Evolutionary conservation across 495 filamentous ascomycete genomes (phyloP), one percentile per base, ranked within the genome.

Genomic region (Aspergillus indologenus): DNA sequence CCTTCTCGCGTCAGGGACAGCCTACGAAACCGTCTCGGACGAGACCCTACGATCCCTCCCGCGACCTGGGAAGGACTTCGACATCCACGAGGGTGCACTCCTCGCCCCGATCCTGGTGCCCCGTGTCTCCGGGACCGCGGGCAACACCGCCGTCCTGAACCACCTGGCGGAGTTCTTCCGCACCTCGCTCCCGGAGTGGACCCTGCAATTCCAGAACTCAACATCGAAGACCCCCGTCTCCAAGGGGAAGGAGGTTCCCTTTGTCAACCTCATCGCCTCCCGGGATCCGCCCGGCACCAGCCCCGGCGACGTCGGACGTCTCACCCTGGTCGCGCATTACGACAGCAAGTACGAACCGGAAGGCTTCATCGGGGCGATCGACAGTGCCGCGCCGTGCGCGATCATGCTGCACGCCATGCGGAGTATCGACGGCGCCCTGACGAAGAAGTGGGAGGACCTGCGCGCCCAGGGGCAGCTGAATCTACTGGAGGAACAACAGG

Each of bases 271-370:
- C 43, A 87, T 97, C 51, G 85, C 90, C 29, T 86, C 85, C n/a
- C 86, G 92, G 53, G 93, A 98, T 70, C 94, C 94, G 22, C 94
- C 94, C 2, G 91, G 90, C 85, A 75, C 85, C 2, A 63, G 73
- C 4, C 68, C 75, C 1, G 93, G 91, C 1, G 87, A 96, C 56
- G 84, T 92, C 15, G 88, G 87, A 20, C 73, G 91, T 22, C 71
- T 98, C 65, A 92, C 91, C 12, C 79, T 98, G 29, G 95, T 92
- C 21, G 94, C 94, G 46, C 94, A 98, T 75, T 98, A 96, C 75
- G 94, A 98, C 65, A 90, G 85, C 69, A 88, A 94, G 73, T 78
- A 90, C 24, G 76, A 79, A 11, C 95, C 95, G 0, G 71, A 87
- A 59, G 94, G 91, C 0, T 98, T 98, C 70, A 91, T 98, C 53